These are phyloP conservation scores for Pseudogymnoascus sp. DNA, from an alignment of 2,329 filamentous ascomycete genomes.

Conservation along the genomic window DNA sequence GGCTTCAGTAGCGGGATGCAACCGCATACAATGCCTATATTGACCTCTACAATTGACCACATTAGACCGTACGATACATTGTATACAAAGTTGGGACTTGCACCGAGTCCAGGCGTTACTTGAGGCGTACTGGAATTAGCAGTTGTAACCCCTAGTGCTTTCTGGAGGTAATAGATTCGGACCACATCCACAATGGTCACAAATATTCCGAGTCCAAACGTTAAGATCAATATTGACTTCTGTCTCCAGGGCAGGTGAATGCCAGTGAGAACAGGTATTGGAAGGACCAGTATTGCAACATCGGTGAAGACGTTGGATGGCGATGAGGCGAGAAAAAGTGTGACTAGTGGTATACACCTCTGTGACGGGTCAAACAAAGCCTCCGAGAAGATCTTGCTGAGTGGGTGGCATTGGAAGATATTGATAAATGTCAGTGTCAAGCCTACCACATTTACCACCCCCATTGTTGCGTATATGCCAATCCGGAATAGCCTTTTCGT, in stretches of 20 bases:
- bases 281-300: conserved; percentile 73
- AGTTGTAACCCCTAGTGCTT: conserved; percentile 5
- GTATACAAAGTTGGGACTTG: conserved; percentile 46
- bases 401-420: conserved; percentile 72
- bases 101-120: background rate
- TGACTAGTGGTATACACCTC: conserved; percentile 39
- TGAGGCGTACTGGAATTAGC: background rate
- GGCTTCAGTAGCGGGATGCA: conserved; percentile 86
- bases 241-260: conserved; percentile 77
- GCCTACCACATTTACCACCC: conserved; percentile 70
- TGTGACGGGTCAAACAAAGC: background rate
- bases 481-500: conserved; percentile 66
- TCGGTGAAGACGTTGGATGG: conserved; percentile 88
- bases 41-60: conserved; percentile 88
- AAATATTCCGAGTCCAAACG: conserved; percentile 78
- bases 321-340: conserved; percentile 63
- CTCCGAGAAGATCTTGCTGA: conserved; percentile 56
- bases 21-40: conserved; percentile 76
- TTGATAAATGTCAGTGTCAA: conserved; percentile 73
- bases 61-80: conserved; percentile 78
- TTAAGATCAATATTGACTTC: conserved; percentile 77
- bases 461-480: conserved; percentile 68
- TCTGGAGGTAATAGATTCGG: conserved; percentile 78
- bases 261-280: conserved; percentile 75
- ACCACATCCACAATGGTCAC: conserved; percentile 80